phyloP scores from a whole-genome alignment of 441 rosid genomes.

The Eruca vesicaria region DNA sequence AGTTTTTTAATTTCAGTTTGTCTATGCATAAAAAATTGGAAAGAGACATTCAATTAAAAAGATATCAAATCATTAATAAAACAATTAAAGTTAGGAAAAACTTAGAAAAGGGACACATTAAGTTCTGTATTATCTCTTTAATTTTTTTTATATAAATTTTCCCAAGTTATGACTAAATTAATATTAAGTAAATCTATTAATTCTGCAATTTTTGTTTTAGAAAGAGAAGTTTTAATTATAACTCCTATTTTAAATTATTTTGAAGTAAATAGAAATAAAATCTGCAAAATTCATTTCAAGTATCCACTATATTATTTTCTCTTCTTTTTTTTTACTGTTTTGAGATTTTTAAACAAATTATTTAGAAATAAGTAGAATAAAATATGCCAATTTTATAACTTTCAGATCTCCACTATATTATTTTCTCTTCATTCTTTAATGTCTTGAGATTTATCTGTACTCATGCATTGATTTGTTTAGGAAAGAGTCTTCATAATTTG shows the following conservation, averaged over 20 bases:
- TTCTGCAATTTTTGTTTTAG: not conserved
- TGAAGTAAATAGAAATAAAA: not conserved
- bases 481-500: not conserved
- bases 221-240: not conserved
- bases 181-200: not conserved
- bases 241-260: no score
- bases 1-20: no score
- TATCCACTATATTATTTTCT: not conserved
- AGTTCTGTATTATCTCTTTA: not conserved
- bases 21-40: not conserved
- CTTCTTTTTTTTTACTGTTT: not conserved
- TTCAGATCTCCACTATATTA: not conserved
- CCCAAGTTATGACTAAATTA: not conserved
- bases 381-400: not conserved
- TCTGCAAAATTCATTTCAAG: not conserved
- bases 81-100: no score
- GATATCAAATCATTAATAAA: no score
- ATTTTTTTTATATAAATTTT: not conserved
- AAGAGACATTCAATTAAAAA: not conserved
- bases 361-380: not conserved
- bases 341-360: not conserved
- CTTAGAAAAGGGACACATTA: no score
- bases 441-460: not conserved
- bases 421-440: not conserved
- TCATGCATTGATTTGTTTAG: not conserved